Evolutionary conservation across 2,329 filamentous ascomycete species (phyloP), one percentile per base, ranked within the genome.

Genomic region (Emergomyces orientalis): DNA sequence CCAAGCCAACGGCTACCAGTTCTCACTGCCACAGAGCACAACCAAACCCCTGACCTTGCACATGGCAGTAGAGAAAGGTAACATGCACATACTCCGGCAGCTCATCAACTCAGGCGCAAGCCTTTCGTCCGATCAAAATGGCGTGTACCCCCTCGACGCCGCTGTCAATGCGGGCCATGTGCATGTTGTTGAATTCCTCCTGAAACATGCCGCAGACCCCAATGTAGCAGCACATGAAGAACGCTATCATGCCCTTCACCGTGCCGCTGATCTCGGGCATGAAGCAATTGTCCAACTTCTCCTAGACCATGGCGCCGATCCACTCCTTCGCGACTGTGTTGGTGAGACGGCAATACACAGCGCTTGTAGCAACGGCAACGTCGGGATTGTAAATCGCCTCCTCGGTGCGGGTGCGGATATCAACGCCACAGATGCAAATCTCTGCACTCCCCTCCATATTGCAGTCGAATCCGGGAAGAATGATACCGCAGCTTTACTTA

Each of bases 221-320:
- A 55, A 55, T 37, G 2, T 34, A 37, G 17, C 3, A 30, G 45
- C 47, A 17, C 25, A 51, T 5, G 19, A 37, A 37, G 19, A 14
- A 22, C 30, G n/a, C 4, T 55, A 55, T 32, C 22, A 11, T 22
- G 19, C 52, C 5, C 52, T 55, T 37, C 27, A 55, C 52, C 30
- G 52, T n/a, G 52, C 30, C 30, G 8, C 7, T 37, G 52, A 55
- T 34, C 17, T 22, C 5, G 30, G 30, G 17, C 17, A 37, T 37
- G 52, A 55, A 55, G 30, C 7, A 34, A 55, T 55, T n/a, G 30
- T 55, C 52, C 52, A 55, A 11, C 30, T 34, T 55, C 52, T 55
- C n/a, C 19, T 55, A 17, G 30, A 22, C 17, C 17, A 55, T 22
- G 52, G 30, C 30, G 52, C 52, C 2, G 27, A 55, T 37, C 30